Base-by-base conservation (phyloP, 805 yeast species). In the Metschnikowia noctiluminum region DNA sequence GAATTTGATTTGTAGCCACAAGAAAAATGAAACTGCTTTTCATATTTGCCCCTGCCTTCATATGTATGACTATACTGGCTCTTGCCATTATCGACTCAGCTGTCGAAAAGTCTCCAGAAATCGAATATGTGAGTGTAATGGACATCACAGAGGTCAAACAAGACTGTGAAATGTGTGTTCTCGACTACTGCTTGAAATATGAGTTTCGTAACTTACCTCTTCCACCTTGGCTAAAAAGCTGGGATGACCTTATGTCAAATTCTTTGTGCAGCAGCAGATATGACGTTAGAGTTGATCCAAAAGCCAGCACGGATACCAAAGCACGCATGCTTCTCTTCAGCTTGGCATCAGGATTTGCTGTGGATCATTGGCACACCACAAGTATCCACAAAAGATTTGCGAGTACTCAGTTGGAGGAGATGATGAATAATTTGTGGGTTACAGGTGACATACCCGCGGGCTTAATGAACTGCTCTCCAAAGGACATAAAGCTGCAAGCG, bases 171-270 rank as follows among this genome's bases (percentile, higher is more conserved):
- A 34, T 26, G 31, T 30, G 40, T 32, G 35, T 46, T 14, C 36
- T 35, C 34, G 45, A 40, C 42, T 46, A 46, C 42, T 11, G 35
- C 15, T 40, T 46, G 45, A 28, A 36, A 2, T 15, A 31, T 4
- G 14, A 32, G 7, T 46, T 36, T 41, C 21, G 21, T 11, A 34
- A 36, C 38, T 37, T 46, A 28, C 49, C 45, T 11, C 44, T 4
- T n/a, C 49, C 49, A 7, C 9, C 27, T 1, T 46, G 49, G 45
- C 31, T 46, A 26, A 31, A 30, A 11, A 36, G 38, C 38, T 46
- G 49, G 49, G 41, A 46, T 16, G 45, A 46, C 10, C 11, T 46
- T 16, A 40, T 46, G 49, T 31, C 37, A 7, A 41, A 46, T 30
- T 21, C 49, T 1, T 41, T 46, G 16, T 35, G 49, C 21, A 40